Evolutionary conservation across 2,329 filamentous ascomycete species (phyloP).

Genomic region (Colletotrichum graminicola): DNA sequence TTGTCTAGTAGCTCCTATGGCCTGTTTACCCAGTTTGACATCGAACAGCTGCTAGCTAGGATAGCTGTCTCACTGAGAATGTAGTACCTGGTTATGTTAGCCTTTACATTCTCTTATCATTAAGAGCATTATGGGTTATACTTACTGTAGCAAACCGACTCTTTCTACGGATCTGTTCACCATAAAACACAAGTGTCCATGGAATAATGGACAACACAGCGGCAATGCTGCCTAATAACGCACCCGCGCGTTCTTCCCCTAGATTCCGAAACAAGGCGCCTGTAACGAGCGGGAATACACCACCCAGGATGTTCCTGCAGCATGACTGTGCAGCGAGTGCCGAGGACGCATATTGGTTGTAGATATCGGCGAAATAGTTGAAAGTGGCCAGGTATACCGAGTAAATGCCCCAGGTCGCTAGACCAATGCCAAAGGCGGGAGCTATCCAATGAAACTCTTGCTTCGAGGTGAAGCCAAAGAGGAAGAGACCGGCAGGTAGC

Average conservation of each 20-base stretch:
- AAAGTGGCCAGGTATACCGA: slow-evolving; percentile 89
- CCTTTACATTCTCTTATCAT: background rate
- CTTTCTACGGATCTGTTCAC: slow-evolving; percentile 78
- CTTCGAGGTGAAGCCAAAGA: slow-evolving; percentile 80
- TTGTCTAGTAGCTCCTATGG: too few species aligned
- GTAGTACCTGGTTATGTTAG: background rate
- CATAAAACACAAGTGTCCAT: slow-evolving; percentile 86
- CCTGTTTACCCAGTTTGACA: too few species aligned
- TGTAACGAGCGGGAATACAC: slow-evolving; percentile 84
- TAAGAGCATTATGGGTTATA: background rate
- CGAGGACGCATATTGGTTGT: slow-evolving; percentile 86
- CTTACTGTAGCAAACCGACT: slow-evolving; percentile 77
- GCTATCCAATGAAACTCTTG: slow-evolving; percentile 77
- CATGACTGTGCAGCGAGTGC: slow-evolving; percentile 89
- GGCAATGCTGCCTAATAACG: slow-evolving; percentile 80
- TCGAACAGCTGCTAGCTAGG: too few species aligned
- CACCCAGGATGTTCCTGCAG: slow-evolving; percentile 86
- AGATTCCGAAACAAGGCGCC: slow-evolving; percentile 78
- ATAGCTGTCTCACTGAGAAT: background rate
- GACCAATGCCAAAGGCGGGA: slow-evolving; percentile 75
- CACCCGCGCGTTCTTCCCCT: slow-evolving; percentile 78
- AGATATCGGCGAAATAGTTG: slow-evolving; percentile 92
- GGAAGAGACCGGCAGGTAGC: slow-evolving; percentile 84
- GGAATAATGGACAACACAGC: slow-evolving; percentile 81
- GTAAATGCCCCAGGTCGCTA: slow-evolving; percentile 88